phyloP scores from a whole-genome alignment of 371 early-diverging fungal species.

The Thermomucor indicae-seudaticae region DNA sequence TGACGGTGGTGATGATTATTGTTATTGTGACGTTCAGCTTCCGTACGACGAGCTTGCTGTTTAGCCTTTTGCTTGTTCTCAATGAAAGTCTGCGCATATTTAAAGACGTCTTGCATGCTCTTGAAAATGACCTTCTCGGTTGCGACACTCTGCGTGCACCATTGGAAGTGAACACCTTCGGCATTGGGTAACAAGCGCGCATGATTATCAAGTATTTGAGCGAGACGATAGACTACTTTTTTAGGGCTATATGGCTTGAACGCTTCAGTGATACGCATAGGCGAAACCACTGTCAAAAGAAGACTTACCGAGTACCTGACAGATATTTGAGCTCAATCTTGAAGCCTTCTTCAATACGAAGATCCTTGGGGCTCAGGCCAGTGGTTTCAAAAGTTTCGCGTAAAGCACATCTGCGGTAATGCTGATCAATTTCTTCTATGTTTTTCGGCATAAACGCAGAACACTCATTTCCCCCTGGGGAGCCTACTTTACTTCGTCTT shows the following conservation, averaged over 20 bases:
- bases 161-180: constrained; percentile 70
- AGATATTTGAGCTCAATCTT: constrained; percentile 79
- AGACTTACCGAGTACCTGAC: constrained; percentile 65
- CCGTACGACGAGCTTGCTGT: constrained; percentile 14
- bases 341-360: constrained; percentile 71
- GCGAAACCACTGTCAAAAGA: no score
- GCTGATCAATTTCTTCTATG: neutral
- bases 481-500: constrained; percentile 80
- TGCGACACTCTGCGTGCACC: constrained; percentile 63
- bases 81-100: constrained; percentile 62
- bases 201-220: constrained; percentile 59
- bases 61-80: constrained; percentile 44
- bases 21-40: neutral
- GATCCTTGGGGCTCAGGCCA: constrained; percentile 68
- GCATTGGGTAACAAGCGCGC: constrained; percentile 61
- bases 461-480: neutral
- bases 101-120: constrained; percentile 79
- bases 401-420: constrained; percentile 67
- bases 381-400: constrained; percentile 75
- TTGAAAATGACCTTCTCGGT: constrained; percentile 67
- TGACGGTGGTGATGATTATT: constrained; percentile 1
- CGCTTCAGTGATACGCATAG: neutral
- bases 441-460: neutral
- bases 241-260: constrained; percentile 51
- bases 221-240: constrained; percentile 74